Evolutionary conservation across 1,284 basidiomycete species (phyloP).

Genomic region (Ceratobasidium sp.): DNA sequence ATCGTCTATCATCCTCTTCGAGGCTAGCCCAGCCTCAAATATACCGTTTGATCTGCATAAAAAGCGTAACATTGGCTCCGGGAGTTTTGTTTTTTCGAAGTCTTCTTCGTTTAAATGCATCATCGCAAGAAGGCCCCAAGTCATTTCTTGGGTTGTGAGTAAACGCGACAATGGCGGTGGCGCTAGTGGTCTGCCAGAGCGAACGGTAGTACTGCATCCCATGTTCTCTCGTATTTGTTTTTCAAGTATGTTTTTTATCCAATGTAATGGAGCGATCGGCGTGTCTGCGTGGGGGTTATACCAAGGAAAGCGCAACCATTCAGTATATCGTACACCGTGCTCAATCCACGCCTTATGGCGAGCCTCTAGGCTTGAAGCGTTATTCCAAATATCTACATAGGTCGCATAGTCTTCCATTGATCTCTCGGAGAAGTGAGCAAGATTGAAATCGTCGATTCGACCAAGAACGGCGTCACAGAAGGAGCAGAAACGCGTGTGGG

Average conservation of each 20-base stretch:
- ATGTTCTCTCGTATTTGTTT: constrained; percentile 19
- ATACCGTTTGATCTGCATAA: neutral
- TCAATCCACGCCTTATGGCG: neutral
- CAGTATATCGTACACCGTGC: neutral
- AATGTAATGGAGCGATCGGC: neutral
- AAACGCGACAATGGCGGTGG: neutral
- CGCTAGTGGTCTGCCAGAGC: neutral
- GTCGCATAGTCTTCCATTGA: neutral
- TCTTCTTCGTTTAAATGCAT: neutral
- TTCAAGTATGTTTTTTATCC: neutral
- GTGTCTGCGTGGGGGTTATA: neutral
- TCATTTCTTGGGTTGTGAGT: neutral
- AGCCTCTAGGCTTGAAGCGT: neutral
- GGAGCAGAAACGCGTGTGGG: neutral
- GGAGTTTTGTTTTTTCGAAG: neutral
- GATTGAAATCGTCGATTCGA: neutral
- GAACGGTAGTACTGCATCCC: neutral
- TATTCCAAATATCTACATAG: neutral
- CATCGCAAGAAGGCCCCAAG: neutral
- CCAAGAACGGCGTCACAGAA: neutral
- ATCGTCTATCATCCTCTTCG: neutral
- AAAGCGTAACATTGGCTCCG: neutral
- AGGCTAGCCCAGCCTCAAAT: neutral
- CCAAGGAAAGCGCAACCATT: neutral
- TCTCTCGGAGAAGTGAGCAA: neutral